Evolutionary conservation across 1,284 basidiomycete genomes (phyloP), one percentile per base, ranked within the genome.

Genomic region (Cystobasidiaceae sp.): DNA sequence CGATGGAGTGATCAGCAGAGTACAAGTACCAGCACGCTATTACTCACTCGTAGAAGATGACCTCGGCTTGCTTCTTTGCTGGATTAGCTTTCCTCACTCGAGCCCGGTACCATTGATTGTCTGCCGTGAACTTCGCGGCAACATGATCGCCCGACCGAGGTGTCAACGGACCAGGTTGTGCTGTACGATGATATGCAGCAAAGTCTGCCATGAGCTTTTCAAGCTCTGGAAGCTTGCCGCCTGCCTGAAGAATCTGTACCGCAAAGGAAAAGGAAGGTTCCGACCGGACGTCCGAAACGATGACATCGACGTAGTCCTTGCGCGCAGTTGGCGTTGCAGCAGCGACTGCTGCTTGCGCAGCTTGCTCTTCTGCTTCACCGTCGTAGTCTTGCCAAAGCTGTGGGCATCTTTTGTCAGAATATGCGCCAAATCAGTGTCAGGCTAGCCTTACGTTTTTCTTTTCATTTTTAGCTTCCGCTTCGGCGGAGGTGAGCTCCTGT

Each of bases 121-220:
- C 76, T 25, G 70, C 78, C 45, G 71, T 76, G 72, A 81, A 82
- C 68, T 80, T 79, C 62, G 81, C 93, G 23, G 90, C 90, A 19
- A 97, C 90, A 23, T 96, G 81, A 67, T 97, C 93, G 28, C 93
- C 93, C 19, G 82, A 70, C 2, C 74, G 70, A 1, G 73, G 73
- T 17, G 58, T 41, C 23, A 67, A 25, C 3, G 56, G 55, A n/a
- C 33, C 41, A 21, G 48, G 34, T 32, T 66, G 43, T 17, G 85
- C 81, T 39, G 83, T 83, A 54, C 85, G 84, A 77, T 96, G 89
- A 76, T 92, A 85, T 39, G 88, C 75, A 2, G 90, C 87, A 74
- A 98, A 93, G 68, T 97, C 93, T 54, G 81, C 81, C 94, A 97
- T 97, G 69, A 98, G 82, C 76, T 87, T 87, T 74, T 97, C 93